These are phyloP conservation scores for Haberlea rhodopensis DNA, from an alignment of 257 asterid species.

Conservation along the genomic window DNA sequence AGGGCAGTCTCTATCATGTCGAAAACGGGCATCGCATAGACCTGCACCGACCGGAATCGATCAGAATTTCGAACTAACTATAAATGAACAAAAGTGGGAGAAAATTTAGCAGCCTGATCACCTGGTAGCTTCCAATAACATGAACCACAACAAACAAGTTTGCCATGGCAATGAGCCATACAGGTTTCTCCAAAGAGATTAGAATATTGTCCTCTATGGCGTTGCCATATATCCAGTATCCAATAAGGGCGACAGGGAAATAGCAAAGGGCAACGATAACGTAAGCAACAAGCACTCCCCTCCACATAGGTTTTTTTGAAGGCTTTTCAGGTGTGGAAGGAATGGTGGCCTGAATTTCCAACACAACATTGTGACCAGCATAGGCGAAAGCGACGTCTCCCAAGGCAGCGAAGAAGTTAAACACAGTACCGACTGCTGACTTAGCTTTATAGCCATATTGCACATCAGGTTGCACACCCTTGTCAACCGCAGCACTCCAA, in stretches of 20 bases:
- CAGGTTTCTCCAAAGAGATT: conserved; percentile 22
- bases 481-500: conserved; percentile 33
- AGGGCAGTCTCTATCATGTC: conserved; percentile 47
- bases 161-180: conserved; percentile 42
- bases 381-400: conserved; percentile 40
- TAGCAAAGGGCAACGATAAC: conserved; percentile 37
- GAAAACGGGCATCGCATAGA: conserved; percentile 46
- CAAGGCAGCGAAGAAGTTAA: conserved; percentile 35
- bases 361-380: conserved; percentile 40
- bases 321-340: conserved; percentile 38
- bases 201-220: conserved; percentile 25
- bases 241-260: conserved; percentile 39
- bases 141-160: conserved; percentile 42
- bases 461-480: conserved; percentile 25
- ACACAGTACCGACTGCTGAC: conserved; percentile 16
- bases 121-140: conserved; percentile 45
- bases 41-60: conserved; percentile 16
- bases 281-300: conserved; percentile 40
- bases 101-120: conserved; percentile 2
- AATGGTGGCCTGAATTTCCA: conserved; percentile 42
- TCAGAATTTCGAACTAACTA: neutral
- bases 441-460: conserved; percentile 25
- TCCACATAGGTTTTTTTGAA: conserved; percentile 43
- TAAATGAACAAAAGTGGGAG: neutral
- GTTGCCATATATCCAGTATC: conserved; percentile 34